Conservation (phyloP, 1,139 yeast species). For the Sugiyamaella grinbergsii region DNA sequence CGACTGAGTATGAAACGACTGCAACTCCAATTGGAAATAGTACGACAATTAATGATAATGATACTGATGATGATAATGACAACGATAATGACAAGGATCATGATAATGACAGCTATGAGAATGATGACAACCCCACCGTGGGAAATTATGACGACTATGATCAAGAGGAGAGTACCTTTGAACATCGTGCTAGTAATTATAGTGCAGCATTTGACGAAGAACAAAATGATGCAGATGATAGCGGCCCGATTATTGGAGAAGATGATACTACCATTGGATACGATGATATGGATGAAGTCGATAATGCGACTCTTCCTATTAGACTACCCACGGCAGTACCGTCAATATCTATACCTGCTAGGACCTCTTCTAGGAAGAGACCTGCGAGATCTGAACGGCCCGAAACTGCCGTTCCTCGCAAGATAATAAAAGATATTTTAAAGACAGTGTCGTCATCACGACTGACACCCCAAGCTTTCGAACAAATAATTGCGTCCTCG, state of each 20-base stretch:
- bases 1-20: constrained; percentile 3
- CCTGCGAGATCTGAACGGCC: constrained; percentile 7
- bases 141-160: constrained; percentile 15
- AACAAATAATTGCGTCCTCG: constrained; percentile 34
- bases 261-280: constrained; percentile 9
- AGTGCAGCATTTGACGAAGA: background rate
- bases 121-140: constrained; percentile 9
- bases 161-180: background rate
- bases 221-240: constrained; percentile 12
- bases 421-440: constrained; percentile 32
- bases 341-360: background rate
- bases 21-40: background rate
- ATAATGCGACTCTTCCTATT: constrained; percentile 6
- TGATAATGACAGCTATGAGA: constrained; percentile 11
- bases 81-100: background rate
- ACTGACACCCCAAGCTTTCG: constrained; percentile 34
- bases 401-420: constrained; percentile 33
- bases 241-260: constrained; percentile 15
- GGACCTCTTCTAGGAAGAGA: background rate
- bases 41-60: constrained; percentile 5
- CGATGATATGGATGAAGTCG: constrained; percentile 9
- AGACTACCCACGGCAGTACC: background rate
- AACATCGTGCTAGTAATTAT: background rate
- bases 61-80: constrained; percentile 3
- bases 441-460: constrained; percentile 28